Evolutionary conservation across 768 basidiomycete species (phyloP).

Genomic region (Tephrocybe rancida): DNA sequence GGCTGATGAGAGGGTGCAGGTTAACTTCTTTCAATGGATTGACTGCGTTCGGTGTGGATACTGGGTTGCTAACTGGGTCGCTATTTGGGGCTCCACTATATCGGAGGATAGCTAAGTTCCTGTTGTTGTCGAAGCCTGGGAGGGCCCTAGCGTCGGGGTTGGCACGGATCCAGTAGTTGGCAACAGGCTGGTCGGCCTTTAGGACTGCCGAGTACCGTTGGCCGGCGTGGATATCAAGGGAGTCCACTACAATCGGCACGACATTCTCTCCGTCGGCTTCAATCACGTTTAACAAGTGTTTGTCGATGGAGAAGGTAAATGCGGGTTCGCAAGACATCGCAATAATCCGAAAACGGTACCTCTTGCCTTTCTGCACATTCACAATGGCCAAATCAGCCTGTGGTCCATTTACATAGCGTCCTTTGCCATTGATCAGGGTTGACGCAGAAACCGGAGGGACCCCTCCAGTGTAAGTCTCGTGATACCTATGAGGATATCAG

Average conservation of each 20-base stretch:
- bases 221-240: slow-evolving; percentile 39
- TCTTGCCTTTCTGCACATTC: neutral
- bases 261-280: slow-evolving; percentile 38
- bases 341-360: neutral
- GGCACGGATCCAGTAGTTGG: slow-evolving; percentile 41
- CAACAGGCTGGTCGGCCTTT: slow-evolving; percentile 37
- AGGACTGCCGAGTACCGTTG: slow-evolving; percentile 38
- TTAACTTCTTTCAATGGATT: slow-evolving; percentile 28
- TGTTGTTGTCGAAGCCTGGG: slow-evolving; percentile 31
- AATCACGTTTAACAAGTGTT: slow-evolving; percentile 30
- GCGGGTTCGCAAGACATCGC: too few species aligned
- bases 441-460: slow-evolving; percentile 17
- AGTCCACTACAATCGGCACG: slow-evolving; percentile 35
- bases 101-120: slow-evolving; percentile 56
- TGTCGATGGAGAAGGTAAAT: neutral
- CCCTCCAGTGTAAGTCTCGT: too few species aligned
- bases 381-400: neutral
- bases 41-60: slow-evolving; percentile 14
- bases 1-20: slow-evolving; percentile 6
- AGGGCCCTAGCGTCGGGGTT: slow-evolving; percentile 23
- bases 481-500: slow-evolving; percentile 15
- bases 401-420: neutral
- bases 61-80: slow-evolving; percentile 36
- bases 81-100: slow-evolving; percentile 28
- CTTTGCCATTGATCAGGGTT: neutral